phyloP scores from a whole-genome alignment of 805 yeast species.

The Saccharomycopsis amapae region DNA sequence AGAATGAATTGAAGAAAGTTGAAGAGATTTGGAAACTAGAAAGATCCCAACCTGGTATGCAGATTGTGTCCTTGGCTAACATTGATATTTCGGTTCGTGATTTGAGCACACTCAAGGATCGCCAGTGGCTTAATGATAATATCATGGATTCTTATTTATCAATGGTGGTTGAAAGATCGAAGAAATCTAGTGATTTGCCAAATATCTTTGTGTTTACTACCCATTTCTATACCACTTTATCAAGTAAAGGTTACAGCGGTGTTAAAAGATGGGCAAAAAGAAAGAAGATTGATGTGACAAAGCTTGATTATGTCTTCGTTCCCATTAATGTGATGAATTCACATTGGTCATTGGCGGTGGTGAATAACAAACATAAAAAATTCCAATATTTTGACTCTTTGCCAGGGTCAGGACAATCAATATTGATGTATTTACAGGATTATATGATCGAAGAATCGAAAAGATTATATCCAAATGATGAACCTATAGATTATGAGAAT shows the following conservation, averaged over 20 bases:
- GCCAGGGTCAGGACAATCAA: conserved; percentile 29
- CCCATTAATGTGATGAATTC: conserved; percentile 81
- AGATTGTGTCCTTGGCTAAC: conserved; percentile 29
- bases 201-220: conserved; percentile 72
- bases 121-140: conserved; percentile 85
- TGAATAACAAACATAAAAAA: conserved; percentile 52
- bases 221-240: conserved; percentile 73
- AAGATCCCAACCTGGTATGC: not conserved
- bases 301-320: conserved; percentile 59
- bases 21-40: conserved; percentile 9
- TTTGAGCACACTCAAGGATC: conserved; percentile 58
- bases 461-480: conserved; percentile 33
- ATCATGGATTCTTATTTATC: conserved; percentile 77
- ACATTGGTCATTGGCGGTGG: conserved; percentile 88
- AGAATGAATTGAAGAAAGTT: conserved; percentile 6
- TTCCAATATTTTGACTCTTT: conserved; percentile 78
- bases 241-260: conserved; percentile 67
- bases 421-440: conserved; percentile 42
- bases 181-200: conserved; percentile 30
- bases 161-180: conserved; percentile 40
- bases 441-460: conserved; percentile 67
- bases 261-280: conserved; percentile 82
- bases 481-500: conserved; percentile 24
- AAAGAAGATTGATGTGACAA: conserved; percentile 57
- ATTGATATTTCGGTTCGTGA: conserved; percentile 65